Base-by-base conservation (phyloP, 805 yeast species). In the Candida adriatica region DNA sequence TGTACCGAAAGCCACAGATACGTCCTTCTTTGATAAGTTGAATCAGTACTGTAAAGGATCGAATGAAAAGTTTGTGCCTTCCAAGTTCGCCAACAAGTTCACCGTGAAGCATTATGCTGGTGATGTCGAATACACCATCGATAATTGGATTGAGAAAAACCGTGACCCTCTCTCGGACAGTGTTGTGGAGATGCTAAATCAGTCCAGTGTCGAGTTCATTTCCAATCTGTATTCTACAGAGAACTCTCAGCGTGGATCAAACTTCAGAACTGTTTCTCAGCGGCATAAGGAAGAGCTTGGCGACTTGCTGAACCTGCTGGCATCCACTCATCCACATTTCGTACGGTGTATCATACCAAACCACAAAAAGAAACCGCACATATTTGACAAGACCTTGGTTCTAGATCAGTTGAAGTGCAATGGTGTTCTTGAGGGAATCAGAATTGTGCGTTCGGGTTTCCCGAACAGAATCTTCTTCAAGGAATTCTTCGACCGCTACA, bases 401-500 rank as follows among this genome's bases (percentile, higher is more conserved):
- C 62, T 92, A 27, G 90, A 83, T 31, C 99, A 92, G 59, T 65
- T 92, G 40, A 68, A 96, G 41, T 92, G 97, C 51, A 92, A 92
- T 51, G 99, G 99, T 70, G 99, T 92, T 11, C 61, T 92, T 31
- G 99, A 92, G 64, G 99, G 99, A 39, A 92, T 92, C 18, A 71
- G 98, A 56, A 92, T 92, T 38, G 95, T 97, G 0, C 72, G 99
- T 42, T 86, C 95, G 7, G 99, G 99, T 2, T 92, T 81, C 56
- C 99, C 99, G 5, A 92, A 92, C 56, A 73, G 96, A 43, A 75
- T 90, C 51, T 73, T 78, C 18, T 90, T 88, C 56, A 73, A 77
- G 27, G 90, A 85, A 29, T 92, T 92, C 59, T 73, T 70, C 31
- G 67, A 64, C 23, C 68, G 95, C 33, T 92, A 92, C 53, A 71